A percentile compares a stretch with the other conserved stretches of the same genome.
Evolutionary conservation across 1,284 basidiomycete species (phyloP).

Genomic region (Cutaneotrichosporon mucoides): DNA sequence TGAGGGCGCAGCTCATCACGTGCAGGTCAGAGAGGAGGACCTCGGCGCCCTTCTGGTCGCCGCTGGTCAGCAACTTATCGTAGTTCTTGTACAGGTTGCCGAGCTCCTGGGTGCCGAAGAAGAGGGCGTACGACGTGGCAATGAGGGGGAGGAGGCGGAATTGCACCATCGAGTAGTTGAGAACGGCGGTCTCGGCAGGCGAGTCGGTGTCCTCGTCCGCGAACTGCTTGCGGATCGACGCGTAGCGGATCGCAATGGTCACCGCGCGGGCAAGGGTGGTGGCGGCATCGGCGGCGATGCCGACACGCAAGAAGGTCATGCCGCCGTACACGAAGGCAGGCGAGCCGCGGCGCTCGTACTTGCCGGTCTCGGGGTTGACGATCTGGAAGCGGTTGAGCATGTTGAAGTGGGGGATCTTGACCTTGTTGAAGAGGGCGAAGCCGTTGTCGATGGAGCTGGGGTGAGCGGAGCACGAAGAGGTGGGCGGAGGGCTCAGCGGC

Average conservation of each 20-base stretch:
- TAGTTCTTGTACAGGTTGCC: conserved; percentile 42
- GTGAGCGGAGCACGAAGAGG: conserved; percentile 38
- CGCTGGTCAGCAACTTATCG: conserved; percentile 5
- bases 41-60: conserved; percentile 10
- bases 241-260: conserved; percentile 56
- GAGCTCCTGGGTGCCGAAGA: conserved; percentile 54
- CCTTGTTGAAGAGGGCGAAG: conserved; percentile 55
- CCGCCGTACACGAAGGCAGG: conserved; percentile 58
- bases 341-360: conserved; percentile 50
- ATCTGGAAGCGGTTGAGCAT: conserved; percentile 61
- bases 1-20: conserved; percentile 11
- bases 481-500: too few species aligned
- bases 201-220: conserved; percentile 48
- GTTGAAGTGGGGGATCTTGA: conserved; percentile 55
- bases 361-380: conserved; percentile 49
- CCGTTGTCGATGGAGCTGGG: conserved; percentile 51
- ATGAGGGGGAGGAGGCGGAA: conserved; percentile 56
- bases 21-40: conserved; percentile 15
- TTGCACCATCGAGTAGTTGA: conserved; percentile 59
- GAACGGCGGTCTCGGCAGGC: conserved; percentile 52
- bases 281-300: conserved; percentile 55
- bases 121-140: conserved; percentile 56
- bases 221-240: conserved; percentile 56
- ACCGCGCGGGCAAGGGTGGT: conserved; percentile 55
- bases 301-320: conserved; percentile 54